phyloP scores from a whole-genome alignment of 805 yeast genomes.

The Myxozyma udenii region DNA sequence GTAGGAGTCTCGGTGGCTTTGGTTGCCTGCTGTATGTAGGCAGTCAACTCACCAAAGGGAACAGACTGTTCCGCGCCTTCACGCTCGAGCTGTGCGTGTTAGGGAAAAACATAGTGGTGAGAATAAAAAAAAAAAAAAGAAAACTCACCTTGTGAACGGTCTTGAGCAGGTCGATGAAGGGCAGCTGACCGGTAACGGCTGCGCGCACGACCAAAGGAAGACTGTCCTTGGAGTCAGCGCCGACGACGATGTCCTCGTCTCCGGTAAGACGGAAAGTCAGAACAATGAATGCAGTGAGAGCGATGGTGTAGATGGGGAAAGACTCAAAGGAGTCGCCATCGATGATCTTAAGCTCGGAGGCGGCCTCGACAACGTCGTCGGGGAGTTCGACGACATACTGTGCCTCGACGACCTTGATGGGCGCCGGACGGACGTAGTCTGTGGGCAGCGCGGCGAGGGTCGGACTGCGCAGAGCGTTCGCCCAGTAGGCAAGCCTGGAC shows the following conservation, averaged over 20 bases:
- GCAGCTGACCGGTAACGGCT: slow-evolving; percentile 42
- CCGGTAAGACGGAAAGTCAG: slow-evolving; percentile 81
- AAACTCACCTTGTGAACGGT: slow-evolving; percentile 41
- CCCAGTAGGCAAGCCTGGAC: slow-evolving; percentile 49
- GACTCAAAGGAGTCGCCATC: slow-evolving; percentile 23
- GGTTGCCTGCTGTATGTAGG: slow-evolving; percentile 48
- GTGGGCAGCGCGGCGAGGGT: slow-evolving; percentile 85
- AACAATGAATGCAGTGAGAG: slow-evolving; percentile 65
- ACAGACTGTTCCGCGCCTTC: slow-evolving; percentile 41
- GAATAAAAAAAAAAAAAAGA: slow-evolving; percentile 17
- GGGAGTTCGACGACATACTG: slow-evolving; percentile 42
- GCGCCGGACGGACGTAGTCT: slow-evolving; percentile 76
- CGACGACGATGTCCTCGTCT: slow-evolving; percentile 88
- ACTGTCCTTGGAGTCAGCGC: slow-evolving; percentile 53
- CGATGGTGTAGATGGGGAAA: slow-evolving; percentile 39
- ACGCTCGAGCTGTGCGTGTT: slow-evolving; percentile 13
- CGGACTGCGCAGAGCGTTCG: slow-evolving; percentile 63
- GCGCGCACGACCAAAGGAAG: slow-evolving; percentile 63
- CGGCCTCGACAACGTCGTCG: slow-evolving; percentile 22
- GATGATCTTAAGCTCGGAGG: slow-evolving; percentile 26
- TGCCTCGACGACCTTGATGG: slow-evolving; percentile 65
- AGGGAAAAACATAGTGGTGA: neutral
- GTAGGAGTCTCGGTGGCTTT: slow-evolving; percentile 59
- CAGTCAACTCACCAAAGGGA: slow-evolving; percentile 56
- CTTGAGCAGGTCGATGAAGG: slow-evolving; percentile 52